Base-by-base conservation (phyloP, 495 filamentous ascomycete species). In the Articulospora tetracladia region DNA sequence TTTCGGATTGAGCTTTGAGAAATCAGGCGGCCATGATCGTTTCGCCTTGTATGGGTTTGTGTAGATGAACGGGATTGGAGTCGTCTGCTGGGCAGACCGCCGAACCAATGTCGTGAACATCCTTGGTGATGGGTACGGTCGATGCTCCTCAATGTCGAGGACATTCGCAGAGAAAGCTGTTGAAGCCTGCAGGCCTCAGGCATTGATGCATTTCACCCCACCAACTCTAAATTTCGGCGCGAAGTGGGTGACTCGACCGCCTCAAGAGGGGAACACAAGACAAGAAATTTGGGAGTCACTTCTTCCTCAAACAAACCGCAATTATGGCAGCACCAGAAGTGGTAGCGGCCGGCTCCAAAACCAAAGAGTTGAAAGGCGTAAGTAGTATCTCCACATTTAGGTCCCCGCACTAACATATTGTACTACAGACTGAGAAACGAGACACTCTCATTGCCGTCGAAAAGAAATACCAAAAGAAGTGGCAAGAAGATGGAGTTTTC, bases 21-120 rank as follows among this genome's bases (percentile, higher is more conserved):
- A 92, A 72, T 97, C 91, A 1, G 94, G 94, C 22, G 94, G 94
- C 95, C 95, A 99, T 71, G 83, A 73, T 60, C 86, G 88, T 71
- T 92, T 91, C n/a, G 90, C 87, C 70, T 83, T 86, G 80, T 88
- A 92, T 1, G 76, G 82, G 63, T 82, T 86, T 15, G 50, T 62
- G 26, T 63, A 68, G 15, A 61, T 60, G 57, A 41, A 56, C 34
- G 50, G 39, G 8, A 60, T 57, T 39, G 49, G 39, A 11, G 49
- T 50, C 59, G 46, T 34, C 55, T 57, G 44, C 66, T 73, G 46
- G 64, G 70, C 55, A 70, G 67, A 30, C 22, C 78, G 70, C 49
- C 76, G 73, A 51, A 72, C 41, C 10, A 78, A 53, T 6, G 76
- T 77, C 2, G 77, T 63, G 51, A 81, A 70, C 81, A 84, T 78